Percentiles rank a stretch among this genome's conserved stretches.
phyloP scores from a whole-genome alignment of 2,329 filamentous ascomycete species.

The Ophiostoma populinum region DNA sequence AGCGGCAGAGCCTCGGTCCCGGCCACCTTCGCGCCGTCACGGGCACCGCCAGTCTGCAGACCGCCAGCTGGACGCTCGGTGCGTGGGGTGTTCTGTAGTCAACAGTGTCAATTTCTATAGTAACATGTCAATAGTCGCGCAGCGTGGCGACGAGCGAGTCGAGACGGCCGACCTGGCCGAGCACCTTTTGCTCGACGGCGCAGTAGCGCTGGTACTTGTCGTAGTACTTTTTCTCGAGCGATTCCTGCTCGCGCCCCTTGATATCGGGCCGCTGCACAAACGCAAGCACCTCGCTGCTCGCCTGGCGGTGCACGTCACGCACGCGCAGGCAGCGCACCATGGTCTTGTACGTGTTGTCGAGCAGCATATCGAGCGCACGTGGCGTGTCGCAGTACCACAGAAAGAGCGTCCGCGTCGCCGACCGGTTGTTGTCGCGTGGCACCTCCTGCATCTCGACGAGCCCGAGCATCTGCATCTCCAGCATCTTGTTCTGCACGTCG shows the following conservation, averaged over 20 bases:
- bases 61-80: slow-evolving; percentile 46
- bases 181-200: slow-evolving; percentile 52
- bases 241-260: slow-evolving; percentile 64
- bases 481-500: slow-evolving; percentile 70
- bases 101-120: background rate
- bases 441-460: slow-evolving; percentile 89
- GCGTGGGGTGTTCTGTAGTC: slow-evolving; percentile 34
- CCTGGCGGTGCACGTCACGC: slow-evolving; percentile 55
- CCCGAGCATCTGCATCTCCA: slow-evolving; percentile 70
- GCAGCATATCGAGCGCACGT: slow-evolving; percentile 48
- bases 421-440: slow-evolving; percentile 67
- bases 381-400: slow-evolving; percentile 82
- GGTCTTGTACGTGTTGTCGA: slow-evolving; percentile 74
- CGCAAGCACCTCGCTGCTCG: slow-evolving; percentile 54
- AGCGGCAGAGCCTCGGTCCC: slow-evolving; percentile 47
- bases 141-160: slow-evolving; percentile 76
- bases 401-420: slow-evolving; percentile 71
- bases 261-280: slow-evolving; percentile 79
- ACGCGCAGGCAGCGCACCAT: slow-evolving; percentile 78
- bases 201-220: slow-evolving; percentile 40
- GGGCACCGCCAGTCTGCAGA: too few relatives aligned
- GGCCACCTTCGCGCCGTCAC: slow-evolving; percentile 14
- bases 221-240: slow-evolving; percentile 58
- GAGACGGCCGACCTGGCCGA: slow-evolving; percentile 62
- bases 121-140: slow-evolving; percentile 40